Evolutionary conservation across 2,329 filamentous ascomycete genomes (phyloP).

Genomic region (Pyrenophora seminiperda): DNA sequence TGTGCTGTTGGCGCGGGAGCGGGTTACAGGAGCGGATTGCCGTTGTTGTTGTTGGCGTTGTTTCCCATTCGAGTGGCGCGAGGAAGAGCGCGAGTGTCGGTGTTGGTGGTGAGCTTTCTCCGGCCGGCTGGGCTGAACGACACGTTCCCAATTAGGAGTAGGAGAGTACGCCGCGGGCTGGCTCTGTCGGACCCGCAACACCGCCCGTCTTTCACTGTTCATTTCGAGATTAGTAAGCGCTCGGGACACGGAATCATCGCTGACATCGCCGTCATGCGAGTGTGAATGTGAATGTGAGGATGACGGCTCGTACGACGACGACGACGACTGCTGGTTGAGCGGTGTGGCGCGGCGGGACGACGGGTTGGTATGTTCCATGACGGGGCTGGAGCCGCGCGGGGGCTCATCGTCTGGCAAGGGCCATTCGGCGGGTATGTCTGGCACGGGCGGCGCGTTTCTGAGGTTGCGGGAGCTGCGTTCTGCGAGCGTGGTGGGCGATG

Average conservation of each 20-base stretch:
- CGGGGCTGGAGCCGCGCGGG: conserved; percentile 15
- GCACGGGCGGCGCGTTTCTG: conserved; percentile 33
- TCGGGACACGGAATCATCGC: conserved; percentile 26
- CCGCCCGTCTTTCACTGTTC: conserved; percentile 21
- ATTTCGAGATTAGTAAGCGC: conserved; percentile 28
- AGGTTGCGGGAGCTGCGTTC: conserved; percentile 17
- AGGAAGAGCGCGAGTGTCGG: not conserved
- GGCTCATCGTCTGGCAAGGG: conserved; percentile 29
- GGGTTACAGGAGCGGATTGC: conserved; percentile 6
- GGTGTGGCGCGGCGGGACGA: conserved; percentile 14
- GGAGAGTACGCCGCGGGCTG: conserved; percentile 7
- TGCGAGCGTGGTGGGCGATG: conserved; percentile 23
- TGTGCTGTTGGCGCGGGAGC: conserved; percentile 4
- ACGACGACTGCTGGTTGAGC: not conserved
- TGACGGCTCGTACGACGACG: conserved; percentile 24
- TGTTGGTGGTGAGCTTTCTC: not conserved
- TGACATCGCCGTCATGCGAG: conserved; percentile 24
- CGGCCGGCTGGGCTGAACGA: not conserved
- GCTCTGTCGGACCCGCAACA: conserved; percentile 2
- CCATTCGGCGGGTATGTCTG: conserved; percentile 32
- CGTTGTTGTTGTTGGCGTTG: conserved; percentile 5
- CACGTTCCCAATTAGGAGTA: not conserved
- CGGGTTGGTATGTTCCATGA: conserved; percentile 21
- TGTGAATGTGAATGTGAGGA: conserved; percentile 18
- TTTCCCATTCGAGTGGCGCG: not conserved